A percentile compares a stretch with the other conserved stretches of the same genome.
Evolutionary conservation across 805 yeast genomes (phyloP).

Genomic region (Candida ortonii): DNA sequence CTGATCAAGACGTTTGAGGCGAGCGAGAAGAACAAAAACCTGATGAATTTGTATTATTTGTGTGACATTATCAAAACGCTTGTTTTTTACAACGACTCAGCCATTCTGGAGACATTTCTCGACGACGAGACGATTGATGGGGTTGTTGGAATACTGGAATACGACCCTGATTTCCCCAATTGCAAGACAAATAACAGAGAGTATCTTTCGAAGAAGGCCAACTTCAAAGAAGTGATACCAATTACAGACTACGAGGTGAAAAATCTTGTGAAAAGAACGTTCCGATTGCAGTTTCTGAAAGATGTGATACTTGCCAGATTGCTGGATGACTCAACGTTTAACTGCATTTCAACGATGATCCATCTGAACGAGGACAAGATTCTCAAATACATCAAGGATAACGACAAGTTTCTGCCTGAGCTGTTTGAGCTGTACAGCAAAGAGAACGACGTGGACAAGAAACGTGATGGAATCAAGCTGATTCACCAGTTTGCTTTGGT

Average conservation of each 20-base stretch:
- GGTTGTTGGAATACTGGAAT: constrained; percentile 78
- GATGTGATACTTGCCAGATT: constrained; percentile 83
- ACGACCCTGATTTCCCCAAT: constrained; percentile 83
- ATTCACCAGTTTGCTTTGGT: constrained; percentile 76
- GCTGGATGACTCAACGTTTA: constrained; percentile 76
- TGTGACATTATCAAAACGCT: constrained; percentile 73
- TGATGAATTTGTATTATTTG: constrained; percentile 59
- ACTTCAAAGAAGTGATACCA: constrained; percentile 72
- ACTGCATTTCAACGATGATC: constrained; percentile 63
- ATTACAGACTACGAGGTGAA: constrained; percentile 48
- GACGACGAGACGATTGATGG: constrained; percentile 53
- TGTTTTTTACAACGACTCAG: constrained; percentile 67
- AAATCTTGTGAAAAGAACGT: constrained; percentile 66
- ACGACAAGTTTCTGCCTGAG: constrained; percentile 49
- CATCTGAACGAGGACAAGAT: constrained; percentile 67
- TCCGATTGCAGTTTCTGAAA: constrained; percentile 73
- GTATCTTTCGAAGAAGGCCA: constrained; percentile 52
- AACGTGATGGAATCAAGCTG: constrained; percentile 71
- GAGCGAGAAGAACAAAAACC: constrained; percentile 52
- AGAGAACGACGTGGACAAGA: constrained; percentile 24
- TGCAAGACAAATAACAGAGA: constrained; percentile 78
- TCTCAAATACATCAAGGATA: constrained; percentile 53
- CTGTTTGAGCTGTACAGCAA: constrained; percentile 57
- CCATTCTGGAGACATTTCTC: constrained; percentile 55
- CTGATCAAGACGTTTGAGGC: constrained; percentile 51